A percentile compares a stretch with the other conserved stretches of the same genome.
Evolutionary conservation across 2,329 filamentous ascomycete species (phyloP).

Genomic region (Colletotrichum paranaense): DNA sequence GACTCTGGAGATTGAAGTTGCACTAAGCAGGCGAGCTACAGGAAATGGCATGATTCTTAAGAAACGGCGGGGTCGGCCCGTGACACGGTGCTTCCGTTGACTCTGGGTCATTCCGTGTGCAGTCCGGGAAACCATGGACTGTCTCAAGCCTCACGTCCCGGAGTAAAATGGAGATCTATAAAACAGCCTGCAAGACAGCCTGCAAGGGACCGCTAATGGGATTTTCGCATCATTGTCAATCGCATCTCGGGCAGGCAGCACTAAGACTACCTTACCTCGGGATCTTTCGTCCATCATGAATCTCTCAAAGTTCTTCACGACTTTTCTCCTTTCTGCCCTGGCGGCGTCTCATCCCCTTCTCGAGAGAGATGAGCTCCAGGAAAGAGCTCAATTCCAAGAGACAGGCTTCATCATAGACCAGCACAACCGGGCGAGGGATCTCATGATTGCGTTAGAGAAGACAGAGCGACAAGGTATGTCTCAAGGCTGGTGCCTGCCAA

Average conservation of each 20-base stretch:
- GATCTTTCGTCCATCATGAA: not conserved
- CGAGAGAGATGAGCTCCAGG: not conserved
- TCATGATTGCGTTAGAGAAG: not conserved
- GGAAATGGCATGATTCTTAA: not conserved
- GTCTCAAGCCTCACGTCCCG: not conserved
- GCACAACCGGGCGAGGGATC: not conserved
- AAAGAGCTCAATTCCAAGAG: not conserved
- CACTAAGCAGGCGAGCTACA: not conserved
- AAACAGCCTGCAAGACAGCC: not conserved
- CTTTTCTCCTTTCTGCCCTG: not conserved
- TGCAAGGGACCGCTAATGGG: not conserved
- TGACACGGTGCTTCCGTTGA: not conserved
- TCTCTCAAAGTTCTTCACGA: not conserved
- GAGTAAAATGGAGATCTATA: not conserved
- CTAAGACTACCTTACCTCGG: not conserved
- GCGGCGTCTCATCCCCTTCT: not conserved
- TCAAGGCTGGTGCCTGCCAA: not conserved
- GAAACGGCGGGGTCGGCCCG: not conserved
- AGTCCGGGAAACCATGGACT: not conserved
- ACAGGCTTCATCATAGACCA: not conserved
- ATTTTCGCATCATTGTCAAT: not conserved
- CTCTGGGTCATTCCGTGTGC: not conserved
- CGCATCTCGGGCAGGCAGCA: not conserved
- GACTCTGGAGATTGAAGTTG: not conserved
- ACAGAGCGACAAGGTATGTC: not conserved